Evolutionary conservation across 371 early-diverging fungal genomes (phyloP), one percentile per base, ranked within the genome.

Genomic region (Apophysomyces sp.): DNA sequence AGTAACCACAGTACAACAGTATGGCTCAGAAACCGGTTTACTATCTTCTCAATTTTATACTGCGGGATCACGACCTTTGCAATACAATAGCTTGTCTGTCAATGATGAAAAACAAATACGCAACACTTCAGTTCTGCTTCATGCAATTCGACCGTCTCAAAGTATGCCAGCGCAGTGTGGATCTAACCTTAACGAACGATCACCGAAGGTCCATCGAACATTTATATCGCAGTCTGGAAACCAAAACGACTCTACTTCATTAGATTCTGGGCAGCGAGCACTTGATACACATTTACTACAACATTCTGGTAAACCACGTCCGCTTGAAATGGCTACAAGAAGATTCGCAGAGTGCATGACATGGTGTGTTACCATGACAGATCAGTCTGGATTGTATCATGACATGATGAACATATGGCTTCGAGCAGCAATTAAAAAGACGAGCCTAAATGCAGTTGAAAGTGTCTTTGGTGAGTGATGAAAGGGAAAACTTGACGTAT

Each of bases 351-450:
- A 84, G 29, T 83, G 83, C 15, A 71, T 84, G 55, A 74, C 76
- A 16, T 76, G 78, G 31, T 77, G 79, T 29, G 69, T 76, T 21
- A 66, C 72, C 32, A 67, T 65, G 27, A 65, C 70, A 3, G 73
- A 71, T 16, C 44, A 34, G 12, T 9, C n/a, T 27, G 70, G 68
- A 18, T 59, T 81, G 6, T 86, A 73, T 61, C 73, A 80, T 27
- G 82, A 82, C 4, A 84, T 84, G 83, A 53, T 80, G 27, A 83
- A 83, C 61, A 69, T 80, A 31, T 86, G 83, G 83, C 68, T 86
- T 31, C 73, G 80, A n/a, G 62, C 78, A 7, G 81, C 76, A 9
- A 73, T 81, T 11, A 83, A 76, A 49, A 76, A 56, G 31, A 83
- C 84, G 3, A 72, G 77, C 5, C 62, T 83, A 24, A 76, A 75